Base-by-base conservation (phyloP, 805 yeast species). In the Barnettozyma californica region DNA sequence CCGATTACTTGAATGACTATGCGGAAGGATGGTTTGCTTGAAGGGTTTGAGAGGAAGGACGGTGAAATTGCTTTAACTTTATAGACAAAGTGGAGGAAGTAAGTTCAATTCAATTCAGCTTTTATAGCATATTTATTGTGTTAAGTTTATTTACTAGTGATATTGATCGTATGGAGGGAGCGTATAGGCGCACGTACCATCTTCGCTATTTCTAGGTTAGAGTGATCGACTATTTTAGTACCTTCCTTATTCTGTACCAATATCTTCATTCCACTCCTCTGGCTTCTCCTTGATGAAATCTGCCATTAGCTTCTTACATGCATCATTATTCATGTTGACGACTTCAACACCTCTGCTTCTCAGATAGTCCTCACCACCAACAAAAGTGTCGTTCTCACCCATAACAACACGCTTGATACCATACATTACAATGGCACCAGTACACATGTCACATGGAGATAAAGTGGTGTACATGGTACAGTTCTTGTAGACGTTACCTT, bases 371-470 rank as follows among this genome's bases (percentile, higher is more conserved):
- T 92, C 97, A 25, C 87, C 95, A 11, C 97, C 97, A 31, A 75
- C 56, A 58, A 86, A 92, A 27, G 84, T 92, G 47, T 69, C 78
- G 67, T 90, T 90, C 64, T 92, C 99, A 27, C 97, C 97, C 66
- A 90, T 59, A 0, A 92, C 97, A 38, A 88, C 84, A 54, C 97
- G 76, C 59, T 84, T 83, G 56, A 92, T 77, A 37, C 96, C 96
- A 68, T 90, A 92, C 75, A 92, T 73, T 45, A 92, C 61, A 54
- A 92, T 86, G 6, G 97, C 95, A 19, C 98, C 98, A 5, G 94
- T 80, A 65, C 98, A 92, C 97, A 92, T 92, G 56, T 83, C 77
- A 65, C 98, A 92, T 3, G 98, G 97, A 8, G 96, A 87, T 55
- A 92, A 71, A 0, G 97, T 87, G 27, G 97, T 90, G 69, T 90